Percentiles rank a stretch among this genome's conserved stretches.
These are phyloP conservation scores for Lactifluus hygrophoroides DNA, from an alignment of 768 basidiomycete species.

Conservation along the genomic window DNA sequence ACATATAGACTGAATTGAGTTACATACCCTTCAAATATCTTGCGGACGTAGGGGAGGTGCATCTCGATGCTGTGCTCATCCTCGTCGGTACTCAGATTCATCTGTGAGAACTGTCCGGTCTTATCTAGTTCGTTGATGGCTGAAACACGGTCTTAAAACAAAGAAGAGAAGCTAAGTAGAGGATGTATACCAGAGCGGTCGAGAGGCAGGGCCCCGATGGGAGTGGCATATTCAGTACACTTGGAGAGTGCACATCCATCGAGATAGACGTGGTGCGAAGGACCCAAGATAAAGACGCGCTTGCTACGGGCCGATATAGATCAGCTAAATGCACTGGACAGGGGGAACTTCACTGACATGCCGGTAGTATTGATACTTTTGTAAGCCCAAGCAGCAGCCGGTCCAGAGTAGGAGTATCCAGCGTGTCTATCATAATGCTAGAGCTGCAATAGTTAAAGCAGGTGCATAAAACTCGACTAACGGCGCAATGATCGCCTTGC, in stretches of 20 bases:
- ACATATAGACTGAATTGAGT: not conserved
- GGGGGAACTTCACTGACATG: constrained; percentile 50
- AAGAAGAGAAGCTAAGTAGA: not conserved
- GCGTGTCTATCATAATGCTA: constrained; percentile 61
- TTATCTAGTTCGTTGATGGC: constrained; percentile 56
- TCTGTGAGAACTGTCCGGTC: constrained; percentile 61
- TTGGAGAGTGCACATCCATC: constrained; percentile 77
- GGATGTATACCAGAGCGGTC: constrained; percentile 63
- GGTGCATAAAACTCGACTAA: constrained; percentile 34
- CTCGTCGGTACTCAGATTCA: constrained; percentile 67
- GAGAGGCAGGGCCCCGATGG: constrained; percentile 72
- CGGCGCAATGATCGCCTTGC: constrained; percentile 94
- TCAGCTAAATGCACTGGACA: not conserved
- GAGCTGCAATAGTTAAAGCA: not conserved
- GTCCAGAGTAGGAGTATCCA: constrained; percentile 91
- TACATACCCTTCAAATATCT: constrained; percentile 70
- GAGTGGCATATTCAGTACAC: constrained; percentile 76
- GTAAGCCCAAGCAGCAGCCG: constrained; percentile 94
- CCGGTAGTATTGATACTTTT: constrained; percentile 70
- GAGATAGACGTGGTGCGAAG: constrained; percentile 88
- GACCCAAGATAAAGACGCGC: constrained; percentile 90
- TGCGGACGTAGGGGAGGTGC: constrained; percentile 88
- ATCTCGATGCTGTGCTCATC: constrained; percentile 97
- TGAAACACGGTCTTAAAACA: constrained; percentile 25
- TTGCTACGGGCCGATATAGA: constrained; percentile 41